Evolutionary conservation across 2,329 filamentous ascomycete species (phyloP).

Genomic region (Chaetothyriales sp.): DNA sequence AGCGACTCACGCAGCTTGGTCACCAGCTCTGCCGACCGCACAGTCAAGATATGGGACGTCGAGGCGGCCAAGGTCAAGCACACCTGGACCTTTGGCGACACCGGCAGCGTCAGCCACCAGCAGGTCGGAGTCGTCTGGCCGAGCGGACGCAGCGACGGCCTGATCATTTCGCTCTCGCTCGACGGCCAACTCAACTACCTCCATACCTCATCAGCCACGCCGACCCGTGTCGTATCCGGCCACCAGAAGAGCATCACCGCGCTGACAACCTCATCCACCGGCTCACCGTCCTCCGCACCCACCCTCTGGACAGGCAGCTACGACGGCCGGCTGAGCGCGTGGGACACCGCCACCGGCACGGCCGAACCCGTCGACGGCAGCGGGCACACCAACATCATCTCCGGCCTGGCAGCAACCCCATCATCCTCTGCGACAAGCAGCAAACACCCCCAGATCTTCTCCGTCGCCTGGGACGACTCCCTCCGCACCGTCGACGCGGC

Average conservation of each 20-base stretch:
- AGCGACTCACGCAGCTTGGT: conserved; percentile 73
- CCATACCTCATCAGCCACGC: conserved; percentile 52
- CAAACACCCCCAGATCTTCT: conserved; percentile 50
- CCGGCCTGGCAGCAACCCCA: conserved; percentile 48
- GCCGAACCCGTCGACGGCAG: conserved; percentile 63
- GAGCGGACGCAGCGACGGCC: conserved; percentile 60
- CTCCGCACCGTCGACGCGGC: conserved; percentile 63
- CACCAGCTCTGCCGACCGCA: conserved; percentile 87
- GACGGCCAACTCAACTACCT: conserved; percentile 85
- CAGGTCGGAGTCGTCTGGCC: conserved; percentile 93
- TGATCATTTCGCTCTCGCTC: conserved; percentile 81
- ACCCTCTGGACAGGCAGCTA: conserved; percentile 82
- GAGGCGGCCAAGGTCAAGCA: conserved; percentile 63
- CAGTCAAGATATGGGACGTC: conserved; percentile 84
- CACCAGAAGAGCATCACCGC: conserved; percentile 87
- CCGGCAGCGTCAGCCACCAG: conserved; percentile 61
- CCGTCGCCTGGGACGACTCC: conserved; percentile 87
- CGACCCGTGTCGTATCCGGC: conserved; percentile 60
- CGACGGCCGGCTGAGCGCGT: conserved; percentile 72
- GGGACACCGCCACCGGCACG: conserved; percentile 58
- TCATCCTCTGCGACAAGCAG: conserved; percentile 2
- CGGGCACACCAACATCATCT: conserved; percentile 71
- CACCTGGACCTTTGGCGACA: conserved; percentile 68
- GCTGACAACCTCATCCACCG: conserved; percentile 41
- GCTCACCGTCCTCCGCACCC: conserved; percentile 27